These are phyloP conservation scores for Aspergillus eucalypticola DNA, from an alignment of 2,329 filamentous ascomycete species.

Conservation along the genomic window DNA sequence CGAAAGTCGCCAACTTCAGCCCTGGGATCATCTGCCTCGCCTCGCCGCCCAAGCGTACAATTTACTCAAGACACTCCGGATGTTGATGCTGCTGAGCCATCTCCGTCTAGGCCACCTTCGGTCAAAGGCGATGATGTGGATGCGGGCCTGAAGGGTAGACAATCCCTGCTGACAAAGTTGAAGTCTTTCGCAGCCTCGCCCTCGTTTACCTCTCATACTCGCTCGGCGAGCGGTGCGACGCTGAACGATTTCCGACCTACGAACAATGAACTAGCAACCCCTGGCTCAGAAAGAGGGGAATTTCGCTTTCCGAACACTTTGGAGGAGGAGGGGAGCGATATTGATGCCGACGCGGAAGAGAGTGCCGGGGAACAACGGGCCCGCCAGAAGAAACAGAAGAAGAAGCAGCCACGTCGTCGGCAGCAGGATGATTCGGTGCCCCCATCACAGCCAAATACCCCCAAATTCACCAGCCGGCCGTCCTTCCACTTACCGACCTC, in stretches of 20 bases:
- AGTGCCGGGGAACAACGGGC: slow-evolving; percentile 73
- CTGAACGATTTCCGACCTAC: slow-evolving; percentile 43
- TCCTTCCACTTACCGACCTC: slow-evolving; percentile 49
- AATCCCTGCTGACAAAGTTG: slow-evolving; percentile 74
- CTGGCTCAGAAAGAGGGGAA: slow-evolving; percentile 51
- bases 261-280: slow-evolving; percentile 44
- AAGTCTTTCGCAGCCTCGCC: slow-evolving; percentile 68
- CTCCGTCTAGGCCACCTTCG: slow-evolving; percentile 64
- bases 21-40: slow-evolving; percentile 39
- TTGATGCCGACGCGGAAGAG: slow-evolving; percentile 78
- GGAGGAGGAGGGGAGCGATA: slow-evolving; percentile 65
- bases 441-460: slow-evolving; percentile 69
- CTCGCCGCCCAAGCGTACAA: slow-evolving; percentile 69
- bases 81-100: slow-evolving; percentile 48
- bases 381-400: slow-evolving; percentile 59
- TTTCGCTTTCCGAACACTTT: slow-evolving; percentile 57
- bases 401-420: slow-evolving; percentile 61
- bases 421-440: slow-evolving; percentile 53
- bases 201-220: slow-evolving; percentile 50
- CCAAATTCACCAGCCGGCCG: slow-evolving; percentile 47
- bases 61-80: slow-evolving; percentile 63
- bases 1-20: slow-evolving; percentile 28
- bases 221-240: slow-evolving; percentile 51
- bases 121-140: slow-evolving; percentile 65
- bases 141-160: slow-evolving; percentile 56